These are phyloP conservation scores for Austroboletus rostrupii DNA, from an alignment of 1,284 basidiomycete genomes.

Conservation along the genomic window DNA sequence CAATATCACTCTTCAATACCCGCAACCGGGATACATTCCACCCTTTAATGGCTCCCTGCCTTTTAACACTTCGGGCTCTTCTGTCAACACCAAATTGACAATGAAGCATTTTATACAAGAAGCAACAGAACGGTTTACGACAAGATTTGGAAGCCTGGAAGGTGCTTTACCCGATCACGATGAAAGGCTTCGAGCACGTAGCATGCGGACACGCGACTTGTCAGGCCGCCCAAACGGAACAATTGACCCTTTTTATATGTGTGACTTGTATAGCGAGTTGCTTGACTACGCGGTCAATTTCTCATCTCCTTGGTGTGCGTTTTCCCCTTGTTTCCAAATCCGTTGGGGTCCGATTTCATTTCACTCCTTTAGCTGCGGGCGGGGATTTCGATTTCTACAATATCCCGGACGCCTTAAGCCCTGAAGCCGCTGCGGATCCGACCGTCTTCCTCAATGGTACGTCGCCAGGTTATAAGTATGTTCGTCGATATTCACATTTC, in stretches of 20 bases:
- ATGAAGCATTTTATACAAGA: constrained; percentile 16
- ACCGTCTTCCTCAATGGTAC: constrained; percentile 46
- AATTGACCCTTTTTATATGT: constrained; percentile 58
- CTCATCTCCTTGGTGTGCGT: constrained; percentile 64
- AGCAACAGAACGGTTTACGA: constrained; percentile 1
- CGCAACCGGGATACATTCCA: constrained; percentile 55
- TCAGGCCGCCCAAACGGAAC: constrained; percentile 44
- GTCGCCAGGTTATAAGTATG: constrained; percentile 5
- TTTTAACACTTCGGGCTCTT: constrained; percentile 5
- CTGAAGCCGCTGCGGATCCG: not conserved
- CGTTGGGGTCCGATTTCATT: not conserved
- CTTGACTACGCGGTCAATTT: constrained; percentile 59
- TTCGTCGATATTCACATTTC: not conserved
- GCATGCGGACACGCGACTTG: constrained; percentile 46
- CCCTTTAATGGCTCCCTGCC: constrained; percentile 33
- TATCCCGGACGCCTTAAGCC: not conserved
- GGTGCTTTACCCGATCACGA: not conserved
- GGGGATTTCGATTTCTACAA: constrained; percentile 23
- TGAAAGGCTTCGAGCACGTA: constrained; percentile 14
- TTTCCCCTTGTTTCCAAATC: not conserved
- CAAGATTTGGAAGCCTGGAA: not conserved
- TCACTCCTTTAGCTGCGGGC: constrained; percentile 30
- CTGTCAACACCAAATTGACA: constrained; percentile 3
- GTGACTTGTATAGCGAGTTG: constrained; percentile 47
- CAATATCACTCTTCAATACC: constrained; percentile 69